A percentile compares a stretch with the other conserved stretches of the same genome.
These are phyloP conservation scores for Zopfochytrium polystomum DNA, from an alignment of 371 early-diverging fungal species.

Conservation along the genomic window DNA sequence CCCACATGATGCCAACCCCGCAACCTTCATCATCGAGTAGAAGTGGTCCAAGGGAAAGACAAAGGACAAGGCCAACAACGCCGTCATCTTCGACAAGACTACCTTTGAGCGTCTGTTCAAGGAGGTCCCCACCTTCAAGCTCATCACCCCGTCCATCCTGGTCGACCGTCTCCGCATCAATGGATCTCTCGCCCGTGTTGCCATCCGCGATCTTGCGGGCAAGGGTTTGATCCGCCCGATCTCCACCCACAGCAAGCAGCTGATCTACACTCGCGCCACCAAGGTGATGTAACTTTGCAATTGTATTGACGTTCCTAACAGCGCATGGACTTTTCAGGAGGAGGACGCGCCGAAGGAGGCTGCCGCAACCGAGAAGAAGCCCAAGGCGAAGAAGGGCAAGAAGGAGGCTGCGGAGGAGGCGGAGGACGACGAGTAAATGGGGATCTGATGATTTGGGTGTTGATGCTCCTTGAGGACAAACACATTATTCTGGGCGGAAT, in stretches of 20 bases:
- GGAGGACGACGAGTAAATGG: conserved; percentile 16
- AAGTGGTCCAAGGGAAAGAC: conserved; percentile 96
- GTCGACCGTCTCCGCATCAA: conserved; percentile 97
- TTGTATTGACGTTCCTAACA: too few species aligned
- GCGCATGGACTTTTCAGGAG: too few species aligned
- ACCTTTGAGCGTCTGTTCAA: conserved; percentile 93
- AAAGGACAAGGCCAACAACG: conserved; percentile 97
- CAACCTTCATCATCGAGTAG: conserved; percentile 40
- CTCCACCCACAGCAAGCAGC: conserved; percentile 83
- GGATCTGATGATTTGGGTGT: too few species aligned
- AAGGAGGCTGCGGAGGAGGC: too few species aligned
- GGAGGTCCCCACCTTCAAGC: conserved; percentile 98
- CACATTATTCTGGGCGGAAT: too few species aligned
- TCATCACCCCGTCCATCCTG: too few species aligned
- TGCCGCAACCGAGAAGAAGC: not conserved
- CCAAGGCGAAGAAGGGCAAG: too few species aligned
- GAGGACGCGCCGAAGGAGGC: conserved; percentile 6
- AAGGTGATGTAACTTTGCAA: conserved; percentile 49
- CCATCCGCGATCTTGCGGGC: conserved; percentile 86
- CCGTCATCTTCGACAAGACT: conserved; percentile 86
- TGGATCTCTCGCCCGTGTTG: conserved; percentile 94
- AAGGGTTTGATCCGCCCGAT: conserved; percentile 90
- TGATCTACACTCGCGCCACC: conserved; percentile 93
- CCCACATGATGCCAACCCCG: too few species aligned
- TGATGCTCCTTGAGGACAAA: too few species aligned